Evolutionary conservation across 2,329 filamentous ascomycete genomes (phyloP), one percentile per base, ranked within the genome.

Genomic region (Ophiostoma angusticollis): DNA sequence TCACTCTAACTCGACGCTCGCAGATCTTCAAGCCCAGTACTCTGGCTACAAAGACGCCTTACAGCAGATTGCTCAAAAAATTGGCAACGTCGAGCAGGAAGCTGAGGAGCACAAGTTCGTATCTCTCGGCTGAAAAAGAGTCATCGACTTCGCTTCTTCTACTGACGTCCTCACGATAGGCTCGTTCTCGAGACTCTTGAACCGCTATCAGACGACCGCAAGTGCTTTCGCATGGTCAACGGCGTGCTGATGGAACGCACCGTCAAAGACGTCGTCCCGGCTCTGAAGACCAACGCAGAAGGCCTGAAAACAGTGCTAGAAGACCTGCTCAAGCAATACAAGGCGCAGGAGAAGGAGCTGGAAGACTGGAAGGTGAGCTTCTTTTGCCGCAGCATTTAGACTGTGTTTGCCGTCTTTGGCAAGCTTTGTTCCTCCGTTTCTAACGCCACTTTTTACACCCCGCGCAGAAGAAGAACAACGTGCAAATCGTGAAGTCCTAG

Each of bases 221-320:
- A 95, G 66, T 96, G 89, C 64, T 98, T 96, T 64, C 87, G 91
- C 51, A 85, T 98, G 74, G 93, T 98, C 59, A 96, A 98, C 59
- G 91, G 91, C 32, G 87, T 96, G 18, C 67, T 98, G 42, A 84
- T 94, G 39, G 91, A 98, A 66, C 74, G 87, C 50, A 96, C 89
- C 13, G 84, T 98, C 50, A 72, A 85, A 59, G 91, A 96, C 59
- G 84, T 98, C 11, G 70, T 93, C 40, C 91, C 91, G 6, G 83
- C 85, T 19, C 69, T 98, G 45, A 80, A 85, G 64, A 96, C 86
- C 16, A 96, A 98, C 58, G 83, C 85, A 19, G 89, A 96, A 47
- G 89, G 91, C 2, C 58, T 98, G 56, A 91, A 82, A 63, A 93
- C 94, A 63, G 86, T 96, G 22, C 67, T 96, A 40, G 87, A 95